Evolutionary conservation across 2,329 filamentous ascomycete species (phyloP), one percentile per base, ranked within the genome.

Genomic region (Pseudodiploospora longispora): DNA sequence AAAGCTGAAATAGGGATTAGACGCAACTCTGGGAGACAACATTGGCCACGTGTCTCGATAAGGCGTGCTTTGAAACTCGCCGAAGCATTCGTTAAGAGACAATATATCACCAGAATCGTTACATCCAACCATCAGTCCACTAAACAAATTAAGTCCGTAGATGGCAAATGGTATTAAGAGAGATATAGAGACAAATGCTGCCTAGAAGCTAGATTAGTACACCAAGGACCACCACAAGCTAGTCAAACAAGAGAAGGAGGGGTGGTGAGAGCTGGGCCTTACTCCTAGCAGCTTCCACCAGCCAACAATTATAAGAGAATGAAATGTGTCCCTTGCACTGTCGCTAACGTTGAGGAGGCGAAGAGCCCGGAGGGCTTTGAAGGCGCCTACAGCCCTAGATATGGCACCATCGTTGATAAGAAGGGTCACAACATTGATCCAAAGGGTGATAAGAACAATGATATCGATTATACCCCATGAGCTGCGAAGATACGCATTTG

Each of bases 391-490:
- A 12, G 89, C 88, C 61, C 93, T 76, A 5, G 91, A 95, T 43
- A 96, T 83, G 44, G 83, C 83, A 36, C 87, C 87, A 52, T 95
- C 85, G 44, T 89, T 82, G 57, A 78, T 77, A 43, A 98, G 73
- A 1, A 91, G 80, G 1, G 90, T 93, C 38, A 83, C 71, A 40
- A 98, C 88, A 57, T 95, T 97, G 59, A 96, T 84, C 91, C 93
- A 97, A 6, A 98, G 76, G 0, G 93, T 97, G 44, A 95, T 70
- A 42, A 98, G 72, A 52, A 98, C 93, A 37, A 97, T 66, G 0
- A 85, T 88, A 59, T 98, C 93, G 52, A 98, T 96, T 49, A 95
- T 82, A 6, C 93, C 94, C 93, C 93, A 98, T 0, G 90, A 91
- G 59, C 91, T 91, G 55, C 93, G 83, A 61, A 96, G 88, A 60